Base-by-base conservation (phyloP, 2,329 filamentous ascomycete species). In the Neocucurbitaria cava region DNA sequence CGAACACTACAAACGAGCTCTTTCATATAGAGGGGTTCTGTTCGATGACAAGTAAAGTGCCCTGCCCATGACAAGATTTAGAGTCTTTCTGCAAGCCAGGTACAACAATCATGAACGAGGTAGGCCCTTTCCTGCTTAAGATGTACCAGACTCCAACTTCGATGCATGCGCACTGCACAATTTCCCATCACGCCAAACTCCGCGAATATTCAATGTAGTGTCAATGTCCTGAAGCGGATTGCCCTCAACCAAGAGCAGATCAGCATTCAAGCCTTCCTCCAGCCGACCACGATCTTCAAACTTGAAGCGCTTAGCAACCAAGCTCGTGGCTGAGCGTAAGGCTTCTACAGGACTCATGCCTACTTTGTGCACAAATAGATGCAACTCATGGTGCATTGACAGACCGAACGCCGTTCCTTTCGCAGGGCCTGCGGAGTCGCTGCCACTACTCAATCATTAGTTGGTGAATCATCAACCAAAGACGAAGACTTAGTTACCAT, bases 331-430 rank as follows among this genome's bases (percentile, higher is more conserved):
- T 8, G 75, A 72, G 8, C 58, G 61, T 9, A 81, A 58, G 0
- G 78, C 79, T 52, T 81, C 78, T 2, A 59, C 49, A 0, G 79
- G 77, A 9, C 75, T 75, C 70, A 81, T 78, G 2, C 73, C 77
- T 21, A 75, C 71, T 47, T 78, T 63, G 17, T 77, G 49, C 9
- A 81, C 79, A 47, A 78, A 75, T 3, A 80, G 49, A 18, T 67
- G 58, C 8, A 81, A 59, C 48, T 81, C 79, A 1, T 79, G 77
- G 41, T 81, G 78, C 47, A 76, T 58, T 0, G 73, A 70, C 11
- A 80, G 66, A 8, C 79, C 78, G 54, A 71, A 81, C 1, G 77
- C 77, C 0, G 78, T 81, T 2, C 78, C 79, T 7, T 76, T 62
- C 3, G 78, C 78, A 20, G 77, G 77, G 1, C 74, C 73, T 1